phyloP scores from a whole-genome alignment of 306 rosid species.

The Arachis stenosperma region DNA sequence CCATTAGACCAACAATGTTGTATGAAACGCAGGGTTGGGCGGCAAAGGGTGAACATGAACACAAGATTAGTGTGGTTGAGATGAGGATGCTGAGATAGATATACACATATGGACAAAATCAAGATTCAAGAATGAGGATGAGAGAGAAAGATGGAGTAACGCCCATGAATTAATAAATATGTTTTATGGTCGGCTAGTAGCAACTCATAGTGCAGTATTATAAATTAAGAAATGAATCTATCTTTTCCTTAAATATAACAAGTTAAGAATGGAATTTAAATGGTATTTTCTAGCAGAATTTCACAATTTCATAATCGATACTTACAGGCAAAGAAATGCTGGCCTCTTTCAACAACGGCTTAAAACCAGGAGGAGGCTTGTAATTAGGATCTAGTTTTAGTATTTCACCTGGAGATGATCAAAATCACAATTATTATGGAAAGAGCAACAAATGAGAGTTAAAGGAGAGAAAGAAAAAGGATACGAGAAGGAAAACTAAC shows the following conservation, averaged over 20 bases:
- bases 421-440: slow-evolving; percentile 34
- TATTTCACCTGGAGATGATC: slow-evolving; percentile 73
- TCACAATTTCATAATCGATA: slow-evolving; percentile 43
- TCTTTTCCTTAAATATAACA: slow-evolving; percentile 36
- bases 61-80: too few relatives aligned
- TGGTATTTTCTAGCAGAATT: slow-evolving; percentile 29
- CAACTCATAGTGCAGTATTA: too few relatives aligned
- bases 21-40: too few relatives aligned
- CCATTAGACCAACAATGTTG: too few relatives aligned
- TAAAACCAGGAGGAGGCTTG: slow-evolving; percentile 84
- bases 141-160: too few relatives aligned
- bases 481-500: slow-evolving; percentile 51
- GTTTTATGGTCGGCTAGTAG: too few relatives aligned
- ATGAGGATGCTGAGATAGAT: too few relatives aligned
- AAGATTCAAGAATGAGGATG: too few relatives aligned
- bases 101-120: too few relatives aligned
- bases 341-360: slow-evolving; percentile 81
- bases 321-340: slow-evolving; percentile 82
- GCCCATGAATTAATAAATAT: too few relatives aligned
- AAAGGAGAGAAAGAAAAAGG: background rate
- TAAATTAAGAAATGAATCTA: slow-evolving; percentile 5
- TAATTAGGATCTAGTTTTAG: slow-evolving; percentile 82
- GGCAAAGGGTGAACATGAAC: too few relatives aligned
- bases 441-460: slow-evolving; percentile 8
- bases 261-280: slow-evolving; percentile 25